Percentiles rank a stretch among this genome's conserved stretches.
These are phyloP conservation scores for Sugiyamaella grinbergsii DNA, from an alignment of 1,139 yeast species.

Conservation along the genomic window DNA sequence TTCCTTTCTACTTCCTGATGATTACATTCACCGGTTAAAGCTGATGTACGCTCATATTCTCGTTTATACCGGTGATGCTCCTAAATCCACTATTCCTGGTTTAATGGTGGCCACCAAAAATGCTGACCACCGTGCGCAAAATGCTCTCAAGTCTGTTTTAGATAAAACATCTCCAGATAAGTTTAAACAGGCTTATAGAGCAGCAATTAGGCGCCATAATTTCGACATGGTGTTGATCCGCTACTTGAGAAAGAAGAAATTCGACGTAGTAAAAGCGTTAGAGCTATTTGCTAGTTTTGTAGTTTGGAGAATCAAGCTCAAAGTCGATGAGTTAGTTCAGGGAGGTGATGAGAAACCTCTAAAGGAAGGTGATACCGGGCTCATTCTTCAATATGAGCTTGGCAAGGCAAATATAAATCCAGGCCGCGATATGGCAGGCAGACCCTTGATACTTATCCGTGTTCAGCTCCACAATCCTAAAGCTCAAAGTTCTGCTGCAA, in stretches of 20 bases:
- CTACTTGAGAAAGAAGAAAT: constrained; percentile 89
- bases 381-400: constrained; percentile 52
- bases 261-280: constrained; percentile 75
- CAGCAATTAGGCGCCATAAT: constrained; percentile 60
- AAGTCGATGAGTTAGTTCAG: constrained; percentile 57
- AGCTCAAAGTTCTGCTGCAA: constrained; percentile 67
- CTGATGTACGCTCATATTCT: constrained; percentile 73
- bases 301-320: constrained; percentile 64
- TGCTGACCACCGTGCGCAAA: constrained; percentile 8
- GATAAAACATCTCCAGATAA: constrained; percentile 44
- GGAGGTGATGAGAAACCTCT: constrained; percentile 59
- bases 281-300: constrained; percentile 65
- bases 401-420: constrained; percentile 63
- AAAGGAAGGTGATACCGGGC: constrained; percentile 46
- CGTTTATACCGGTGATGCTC: constrained; percentile 61
- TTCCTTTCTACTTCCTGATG: neutral
- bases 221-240: constrained; percentile 71
- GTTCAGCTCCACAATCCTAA: constrained; percentile 70
- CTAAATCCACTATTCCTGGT: constrained; percentile 38
- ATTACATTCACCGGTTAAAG: constrained; percentile 50
- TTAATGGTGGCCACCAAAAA: constrained; percentile 22
- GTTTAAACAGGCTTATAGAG: constrained; percentile 54
- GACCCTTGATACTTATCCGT: constrained; percentile 71
- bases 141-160: constrained; percentile 5
- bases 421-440: constrained; percentile 63